A percentile compares a stretch with the other conserved stretches of the same genome.
Evolutionary conservation across 1,139 yeast species (phyloP).

Genomic region (Geotrichum restrictum): DNA sequence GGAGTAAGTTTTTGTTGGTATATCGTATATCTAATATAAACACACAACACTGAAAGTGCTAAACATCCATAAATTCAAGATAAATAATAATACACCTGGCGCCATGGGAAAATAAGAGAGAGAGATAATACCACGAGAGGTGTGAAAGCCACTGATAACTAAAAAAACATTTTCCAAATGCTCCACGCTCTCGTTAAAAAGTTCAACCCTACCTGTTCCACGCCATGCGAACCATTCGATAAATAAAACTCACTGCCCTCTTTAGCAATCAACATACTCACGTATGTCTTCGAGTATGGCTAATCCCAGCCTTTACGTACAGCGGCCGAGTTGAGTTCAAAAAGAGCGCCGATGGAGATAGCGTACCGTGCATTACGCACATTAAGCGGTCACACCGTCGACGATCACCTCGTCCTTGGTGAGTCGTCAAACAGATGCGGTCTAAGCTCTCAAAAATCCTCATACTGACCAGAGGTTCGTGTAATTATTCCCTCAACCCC

Average conservation of each 20-base stretch:
- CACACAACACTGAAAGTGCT: no score
- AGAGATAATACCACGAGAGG: no score
- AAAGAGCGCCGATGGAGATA: slow-evolving; percentile 58
- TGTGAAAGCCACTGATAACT: no score
- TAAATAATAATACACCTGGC: no score
- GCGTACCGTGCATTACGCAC: slow-evolving; percentile 55
- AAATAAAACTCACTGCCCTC: slow-evolving; percentile 67
- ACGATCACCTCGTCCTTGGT: slow-evolving; percentile 54
- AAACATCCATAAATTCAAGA: no score
- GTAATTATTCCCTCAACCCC: no score
- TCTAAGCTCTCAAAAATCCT: no score
- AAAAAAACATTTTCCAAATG: slow-evolving; percentile 49
- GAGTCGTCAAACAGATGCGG: no score
- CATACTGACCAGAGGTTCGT: no score
- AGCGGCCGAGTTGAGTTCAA: slow-evolving; percentile 87
- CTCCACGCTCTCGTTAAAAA: slow-evolving; percentile 54
- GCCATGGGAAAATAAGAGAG: no score
- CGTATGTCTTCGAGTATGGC: slow-evolving; percentile 76
- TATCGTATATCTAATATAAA: no score
- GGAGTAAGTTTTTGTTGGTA: no score
- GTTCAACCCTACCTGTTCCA: slow-evolving; percentile 76
- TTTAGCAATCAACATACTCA: slow-evolving; percentile 49
- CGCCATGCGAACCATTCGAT: slow-evolving; percentile 87
- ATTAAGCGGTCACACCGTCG: slow-evolving; percentile 57
- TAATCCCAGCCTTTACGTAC: slow-evolving; percentile 80